Base-by-base conservation (phyloP, 2,329 filamentous ascomycete genomes). In the Calonectria leucothoes region DNA sequence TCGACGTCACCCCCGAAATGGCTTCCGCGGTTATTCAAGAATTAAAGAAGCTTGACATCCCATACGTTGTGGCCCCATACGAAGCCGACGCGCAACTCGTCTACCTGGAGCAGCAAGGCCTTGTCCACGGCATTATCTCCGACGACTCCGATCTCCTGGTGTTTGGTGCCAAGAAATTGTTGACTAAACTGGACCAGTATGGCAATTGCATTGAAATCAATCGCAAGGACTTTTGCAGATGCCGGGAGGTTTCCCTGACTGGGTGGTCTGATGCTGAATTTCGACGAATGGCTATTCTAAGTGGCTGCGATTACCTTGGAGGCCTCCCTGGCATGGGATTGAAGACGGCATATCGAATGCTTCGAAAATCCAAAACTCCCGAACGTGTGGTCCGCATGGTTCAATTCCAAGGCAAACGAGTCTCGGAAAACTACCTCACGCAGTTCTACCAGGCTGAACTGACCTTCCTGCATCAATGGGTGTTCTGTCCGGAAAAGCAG, bases 71-170 rank as follows among this genome's bases (percentile, higher is more conserved):
- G 23, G 97, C 97, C 0, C 97, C 97, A 0, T 99, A 98, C 85
- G 97, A 99, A 87, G 97, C 97, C 59, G 97, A 99, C 84, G 93
- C 96, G n/a, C 96, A 99, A 84, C 89, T 99, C 79, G 96, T 95
- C 31, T 99, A 98, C 82, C 89, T 99, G 45, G 97, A 99, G 85
- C 92, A 93, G 64, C 91, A 95, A 72, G 96, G 96, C 1, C 87
- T 96, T 65, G 94, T 98, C 78, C 88, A 93, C 78, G 97, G 95
- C 31, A 98, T 99, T 75, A 87, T 99, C 42, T 98, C 97, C 0
- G 97, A 99, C 82, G 97, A 99, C 83, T 99, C 97, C 0, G 97
- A 99, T 85, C 88, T 99, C 70, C 87, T 99, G 39, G 97, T 99
- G 0, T 99, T 99, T 79, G 97, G 97, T 20, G 96, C 96, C 29